phyloP scores from a whole-genome alignment of 2,329 filamentous ascomycete genomes.

The Arachnomyces sp. region DNA sequence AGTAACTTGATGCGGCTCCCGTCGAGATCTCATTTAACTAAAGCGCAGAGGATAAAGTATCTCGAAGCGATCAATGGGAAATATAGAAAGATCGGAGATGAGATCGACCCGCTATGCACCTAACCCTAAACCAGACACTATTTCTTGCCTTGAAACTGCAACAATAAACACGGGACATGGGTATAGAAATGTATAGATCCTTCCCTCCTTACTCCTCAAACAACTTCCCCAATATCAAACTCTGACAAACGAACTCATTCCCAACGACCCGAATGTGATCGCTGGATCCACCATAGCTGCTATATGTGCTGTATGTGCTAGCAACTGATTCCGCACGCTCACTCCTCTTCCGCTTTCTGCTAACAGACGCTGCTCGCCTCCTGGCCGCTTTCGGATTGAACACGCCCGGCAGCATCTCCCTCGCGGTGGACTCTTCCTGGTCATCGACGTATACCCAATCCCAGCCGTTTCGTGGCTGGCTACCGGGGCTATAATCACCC shows the following conservation, averaged over 20 bases:
- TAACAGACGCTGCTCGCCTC: slow-evolving; percentile 4
- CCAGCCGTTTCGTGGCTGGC: slow-evolving; percentile 36
- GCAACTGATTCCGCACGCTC: slow-evolving; percentile 14
- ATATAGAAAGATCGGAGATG: neutral
- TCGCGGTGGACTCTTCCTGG: slow-evolving; percentile 45
- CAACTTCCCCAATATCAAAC: slow-evolving; percentile 74
- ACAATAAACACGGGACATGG: neutral
- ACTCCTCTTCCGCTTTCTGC: slow-evolving; percentile 39
- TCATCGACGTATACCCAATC: slow-evolving; percentile 76
- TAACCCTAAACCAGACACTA: neutral
- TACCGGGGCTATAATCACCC: neutral
- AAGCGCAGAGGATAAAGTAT: too few species aligned
- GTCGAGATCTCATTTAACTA: neutral
- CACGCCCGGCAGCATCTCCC: slow-evolving; percentile 23
- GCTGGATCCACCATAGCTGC: slow-evolving; percentile 1
- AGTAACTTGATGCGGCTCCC: neutral
- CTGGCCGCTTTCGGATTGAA: neutral
- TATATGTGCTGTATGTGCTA: slow-evolving; percentile 4
- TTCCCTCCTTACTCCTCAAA: slow-evolving; percentile 47
- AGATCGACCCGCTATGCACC: too few species aligned
- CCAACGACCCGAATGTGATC: slow-evolving; percentile 55
- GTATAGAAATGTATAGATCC: slow-evolving; percentile 7
- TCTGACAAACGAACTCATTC: slow-evolving; percentile 86
- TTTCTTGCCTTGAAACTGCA: neutral
- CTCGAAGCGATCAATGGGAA: too few species aligned